Base-by-base conservation (phyloP, 2,329 filamentous ascomycete genomes). In the Penicillium freii region DNA sequence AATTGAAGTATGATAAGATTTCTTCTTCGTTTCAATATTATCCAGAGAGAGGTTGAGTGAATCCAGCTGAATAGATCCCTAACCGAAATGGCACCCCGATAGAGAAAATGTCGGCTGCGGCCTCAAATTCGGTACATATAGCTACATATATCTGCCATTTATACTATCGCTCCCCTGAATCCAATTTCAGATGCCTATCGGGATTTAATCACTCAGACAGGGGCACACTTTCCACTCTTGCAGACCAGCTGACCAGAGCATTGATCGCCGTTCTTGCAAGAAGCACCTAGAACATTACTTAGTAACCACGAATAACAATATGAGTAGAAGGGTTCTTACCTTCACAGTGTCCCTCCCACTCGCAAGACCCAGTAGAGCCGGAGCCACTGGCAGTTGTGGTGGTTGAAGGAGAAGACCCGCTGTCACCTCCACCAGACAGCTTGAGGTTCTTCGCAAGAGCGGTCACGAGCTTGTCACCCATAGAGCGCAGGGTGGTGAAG, bases 381-480 rank as follows among this genome's bases (percentile, higher is more conserved):
- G 59, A 43, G 4, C 53, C 39, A 34, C n/a, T 36, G 7, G 46
- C 25, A 5, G 59, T 51, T 21, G 57, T 54, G 15, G 38, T 11
- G 13, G 52, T 31, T n/a, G 36, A 38, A 13, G 53, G 29, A n/a
- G 54, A 38, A n/a, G 57, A 29, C 1, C 49, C 56, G 1, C 56
- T 48, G 10, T 36, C 55, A 17, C 50, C 50, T 13, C 56, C 58
- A 15, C 40, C 55, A 8, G 23, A 34, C 2, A 69, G 46, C 2
- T 56, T 51, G 19, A 72, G 44, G 40, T 66, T 69, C 9, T 62
- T 59, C 0, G 55, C 62, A 6, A 71, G 59, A 2, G 62, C 56
- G 1, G 59, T 61, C n/a, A 70, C 54, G 0, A 71, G 62, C 27
- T 51, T 61, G 33, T 72, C 66, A 2, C 69, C 69, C 66, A 69